Evolutionary conservation across 805 yeast species (phyloP), one percentile per base, ranked within the genome.

Genomic region (Spathaspora boniae): DNA sequence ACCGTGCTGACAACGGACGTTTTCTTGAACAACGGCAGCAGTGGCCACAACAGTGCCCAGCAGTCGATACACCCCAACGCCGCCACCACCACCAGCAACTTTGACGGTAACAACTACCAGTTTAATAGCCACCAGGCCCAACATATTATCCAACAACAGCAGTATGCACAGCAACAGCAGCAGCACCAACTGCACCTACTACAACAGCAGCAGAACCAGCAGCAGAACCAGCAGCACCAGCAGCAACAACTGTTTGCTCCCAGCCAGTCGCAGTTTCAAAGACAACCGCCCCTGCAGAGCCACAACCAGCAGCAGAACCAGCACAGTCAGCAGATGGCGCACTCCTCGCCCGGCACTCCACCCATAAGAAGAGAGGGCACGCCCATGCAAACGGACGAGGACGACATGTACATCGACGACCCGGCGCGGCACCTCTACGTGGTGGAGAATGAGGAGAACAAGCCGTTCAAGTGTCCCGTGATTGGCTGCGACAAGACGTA

Each of bases 401-500:
- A 72, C 46, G 80, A 80, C 39, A 81, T 82, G 69, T 88, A 88
- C 59, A 89, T 93, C 33, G 97, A 91, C 61, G 97, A 93, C 59
- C 98, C 98, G 0, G 96, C 97, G 1, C 75, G 98, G 45, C 93
- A 89, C 55, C 65, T 91, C 40, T 91, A 93, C 55, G 96, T 89
- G 22, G 81, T 86, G 69, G 97, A 89, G 61, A 82, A 80, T 43
- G 89, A 86, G 40, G 96, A 89, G 48, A 85, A 87, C 57, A 82
- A 93, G 60, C 98, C 98, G 20, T 93, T 82, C 68, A 88, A 84
- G 58, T 93, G 98, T 66, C 98, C 98, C 0, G 98, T 93, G 29
- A 85, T 88, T 53, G 98, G 98, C 6, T 93, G 98, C 62, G 97
- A 89, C 50, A 93, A 93, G 69, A 89, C 91, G 19, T 93, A 93